Conservation (phyloP, 495 filamentous ascomycete genomes). For the Lepidopterella palustris region DNA sequence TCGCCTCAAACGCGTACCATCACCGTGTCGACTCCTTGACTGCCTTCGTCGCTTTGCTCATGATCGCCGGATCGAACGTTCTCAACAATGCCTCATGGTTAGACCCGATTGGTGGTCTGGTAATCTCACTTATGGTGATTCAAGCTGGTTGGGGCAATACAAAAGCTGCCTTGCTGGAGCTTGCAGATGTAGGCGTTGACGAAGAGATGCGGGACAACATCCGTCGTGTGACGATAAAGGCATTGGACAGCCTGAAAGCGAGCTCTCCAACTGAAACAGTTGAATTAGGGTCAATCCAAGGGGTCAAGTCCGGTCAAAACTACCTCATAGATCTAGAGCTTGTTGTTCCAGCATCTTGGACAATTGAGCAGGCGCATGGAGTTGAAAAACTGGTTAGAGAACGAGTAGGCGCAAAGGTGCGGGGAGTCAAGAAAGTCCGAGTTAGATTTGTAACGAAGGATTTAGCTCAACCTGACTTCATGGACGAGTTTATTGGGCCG, state of each 20-base stretch:
- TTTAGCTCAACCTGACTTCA: slow-evolving; percentile 44
- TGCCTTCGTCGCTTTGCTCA: slow-evolving; percentile 80
- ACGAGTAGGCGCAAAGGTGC: slow-evolving; percentile 62
- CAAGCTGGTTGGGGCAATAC: slow-evolving; percentile 87
- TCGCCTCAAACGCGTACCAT: slow-evolving; percentile 95
- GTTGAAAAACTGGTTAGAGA: slow-evolving; percentile 68
- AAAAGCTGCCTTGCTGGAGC: slow-evolving; percentile 68
- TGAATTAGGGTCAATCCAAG: slow-evolving; percentile 66
- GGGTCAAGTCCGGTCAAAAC: slow-evolving; percentile 91
- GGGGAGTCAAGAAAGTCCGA: slow-evolving; percentile 72
- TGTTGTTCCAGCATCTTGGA: slow-evolving; percentile 65
- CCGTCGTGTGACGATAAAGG: slow-evolving; percentile 54
- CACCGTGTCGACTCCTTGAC: slow-evolving; percentile 95
- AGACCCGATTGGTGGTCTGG: slow-evolving; percentile 86
- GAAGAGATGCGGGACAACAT: slow-evolving; percentile 68
- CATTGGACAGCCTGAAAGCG: slow-evolving; percentile 41
- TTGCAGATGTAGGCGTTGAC: slow-evolving; percentile 85
- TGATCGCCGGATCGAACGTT: slow-evolving; percentile 83
- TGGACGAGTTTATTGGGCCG: slow-evolving; percentile 72
- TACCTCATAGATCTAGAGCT: slow-evolving; percentile 85
- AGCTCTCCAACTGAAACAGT: slow-evolving; percentile 44
- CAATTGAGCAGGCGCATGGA: slow-evolving; percentile 56
- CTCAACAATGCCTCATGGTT: slow-evolving; percentile 79
- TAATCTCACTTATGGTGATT: slow-evolving; percentile 89
- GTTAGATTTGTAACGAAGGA: slow-evolving; percentile 74